Evolutionary conservation across 2,329 filamentous ascomycete genomes (phyloP).

Genomic region (Aspergillus cejpii): DNA sequence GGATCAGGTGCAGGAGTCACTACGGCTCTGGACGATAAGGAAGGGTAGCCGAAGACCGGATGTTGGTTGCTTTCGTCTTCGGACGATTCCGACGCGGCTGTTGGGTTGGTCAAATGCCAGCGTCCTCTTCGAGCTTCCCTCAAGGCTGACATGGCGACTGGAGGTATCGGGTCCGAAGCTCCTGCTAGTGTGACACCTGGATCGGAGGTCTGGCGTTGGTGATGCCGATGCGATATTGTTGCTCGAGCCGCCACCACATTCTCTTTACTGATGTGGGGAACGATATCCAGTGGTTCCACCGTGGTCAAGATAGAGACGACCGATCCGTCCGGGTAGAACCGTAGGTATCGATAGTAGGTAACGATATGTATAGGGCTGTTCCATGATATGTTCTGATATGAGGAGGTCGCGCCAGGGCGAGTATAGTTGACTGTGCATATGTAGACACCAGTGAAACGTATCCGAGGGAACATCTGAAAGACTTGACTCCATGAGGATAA

Average conservation of each 20-base stretch:
- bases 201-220: conserved; percentile 38
- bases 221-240: conserved; percentile 26
- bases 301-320: conserved; percentile 75
- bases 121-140: conserved; percentile 60
- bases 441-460: conserved; percentile 93
- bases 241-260: conserved; percentile 47
- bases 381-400: conserved; percentile 65
- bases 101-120: conserved; percentile 57
- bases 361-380: conserved; percentile 82
- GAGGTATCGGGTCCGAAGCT: conserved; percentile 30
- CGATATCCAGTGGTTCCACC: conserved; percentile 74
- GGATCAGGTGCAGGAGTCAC: conserved; percentile 25
- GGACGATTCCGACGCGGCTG: conserved; percentile 16
- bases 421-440: conserved; percentile 96
- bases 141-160: conserved; percentile 52
- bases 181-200: conserved; percentile 29
- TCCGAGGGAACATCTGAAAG: conserved; percentile 73
- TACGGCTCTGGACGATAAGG: conserved; percentile 14
- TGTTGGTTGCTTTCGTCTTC: conserved; percentile 26
- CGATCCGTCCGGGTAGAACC: conserved; percentile 87
- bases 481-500: conserved; percentile 56
- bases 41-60: conserved; percentile 24
- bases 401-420: conserved; percentile 67
- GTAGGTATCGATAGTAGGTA: conserved; percentile 94
- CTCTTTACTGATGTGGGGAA: conserved; percentile 71